Percentiles rank a stretch among this genome's conserved stretches.
These are phyloP conservation scores for Penicillium nordicum DNA, from an alignment of 2,329 filamentous ascomycete genomes.

Conservation along the genomic window DNA sequence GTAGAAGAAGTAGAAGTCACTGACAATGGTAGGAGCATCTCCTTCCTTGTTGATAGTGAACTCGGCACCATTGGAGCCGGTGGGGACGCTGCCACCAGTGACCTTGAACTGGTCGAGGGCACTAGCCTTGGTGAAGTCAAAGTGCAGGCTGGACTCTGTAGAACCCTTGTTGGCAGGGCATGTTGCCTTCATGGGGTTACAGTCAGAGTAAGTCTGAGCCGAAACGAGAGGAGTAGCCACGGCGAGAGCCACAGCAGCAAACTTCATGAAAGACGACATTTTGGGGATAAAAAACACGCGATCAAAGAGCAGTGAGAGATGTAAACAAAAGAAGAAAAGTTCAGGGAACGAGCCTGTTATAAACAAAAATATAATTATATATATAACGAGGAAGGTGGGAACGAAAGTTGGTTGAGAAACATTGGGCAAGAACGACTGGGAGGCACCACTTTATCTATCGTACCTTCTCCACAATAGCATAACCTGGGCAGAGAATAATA, in stretches of 20 bases:
- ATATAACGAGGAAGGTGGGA: slow-evolving; percentile 11
- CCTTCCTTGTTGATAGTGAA: slow-evolving; percentile 76
- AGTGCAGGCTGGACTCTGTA: slow-evolving; percentile 39
- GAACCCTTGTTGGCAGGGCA: slow-evolving; percentile 73
- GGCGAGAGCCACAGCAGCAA: slow-evolving; percentile 30
- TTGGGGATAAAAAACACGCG: slow-evolving; percentile 1
- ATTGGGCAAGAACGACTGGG: background rate
- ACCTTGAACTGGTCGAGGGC: slow-evolving; percentile 61
- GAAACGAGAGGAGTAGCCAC: slow-evolving; percentile 30
- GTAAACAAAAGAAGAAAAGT: background rate
- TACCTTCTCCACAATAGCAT: background rate
- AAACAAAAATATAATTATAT: background rate
- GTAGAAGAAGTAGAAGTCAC: slow-evolving; percentile 98
- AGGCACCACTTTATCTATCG: background rate
- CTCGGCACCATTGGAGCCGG: slow-evolving; percentile 66
- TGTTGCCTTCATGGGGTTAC: slow-evolving; percentile 59
- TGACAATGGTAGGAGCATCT: slow-evolving; percentile 80
- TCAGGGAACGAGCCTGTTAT: background rate
- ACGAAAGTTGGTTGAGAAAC: background rate
- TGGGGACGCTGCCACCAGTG: slow-evolving; percentile 63
- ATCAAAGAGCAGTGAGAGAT: background rate
- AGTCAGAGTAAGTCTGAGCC: slow-evolving; percentile 73
- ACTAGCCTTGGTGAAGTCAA: slow-evolving; percentile 50
- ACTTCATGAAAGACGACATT: slow-evolving; percentile 34
- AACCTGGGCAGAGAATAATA: background rate